phyloP scores from a whole-genome alignment of 768 basidiomycete species.

The Cystobasidium tubakii region DNA sequence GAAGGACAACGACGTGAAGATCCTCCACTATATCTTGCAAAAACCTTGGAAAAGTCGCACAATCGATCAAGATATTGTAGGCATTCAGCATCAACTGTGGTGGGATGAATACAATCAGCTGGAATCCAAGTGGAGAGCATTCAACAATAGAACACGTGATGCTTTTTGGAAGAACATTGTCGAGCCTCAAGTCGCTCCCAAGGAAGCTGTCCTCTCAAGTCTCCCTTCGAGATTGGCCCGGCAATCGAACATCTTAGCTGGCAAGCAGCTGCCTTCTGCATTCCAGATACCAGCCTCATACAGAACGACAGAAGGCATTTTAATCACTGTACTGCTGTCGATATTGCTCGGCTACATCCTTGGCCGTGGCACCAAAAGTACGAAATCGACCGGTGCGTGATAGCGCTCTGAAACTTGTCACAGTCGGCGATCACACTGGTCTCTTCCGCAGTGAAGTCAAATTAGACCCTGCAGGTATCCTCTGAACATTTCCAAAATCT shows the following conservation, averaged over 20 bases:
- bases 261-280: neutral
- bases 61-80: slow-evolving; percentile 52
- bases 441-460: too few species aligned
- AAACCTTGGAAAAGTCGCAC: slow-evolving; percentile 73
- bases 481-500: too few species aligned
- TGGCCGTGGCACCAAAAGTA: neutral
- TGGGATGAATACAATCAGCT: slow-evolving; percentile 61
- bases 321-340: neutral
- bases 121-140: slow-evolving; percentile 12
- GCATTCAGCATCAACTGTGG: slow-evolving; percentile 65
- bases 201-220: neutral
- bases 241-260: slow-evolving; percentile 3
- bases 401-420: too few species aligned
- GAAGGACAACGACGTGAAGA: slow-evolving; percentile 77
- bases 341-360: neutral
- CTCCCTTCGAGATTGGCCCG: neutral
- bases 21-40: slow-evolving; percentile 81
- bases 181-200: slow-evolving; percentile 21
- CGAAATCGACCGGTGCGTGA: neutral
- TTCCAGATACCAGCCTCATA: neutral
- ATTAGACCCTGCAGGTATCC: too few species aligned
- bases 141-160: neutral
- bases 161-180: slow-evolving; percentile 18
- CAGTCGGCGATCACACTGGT: too few species aligned
- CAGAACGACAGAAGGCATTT: neutral